phyloP scores from a whole-genome alignment of 2,329 filamentous ascomycete genomes.

The Aphanocladium album region DNA sequence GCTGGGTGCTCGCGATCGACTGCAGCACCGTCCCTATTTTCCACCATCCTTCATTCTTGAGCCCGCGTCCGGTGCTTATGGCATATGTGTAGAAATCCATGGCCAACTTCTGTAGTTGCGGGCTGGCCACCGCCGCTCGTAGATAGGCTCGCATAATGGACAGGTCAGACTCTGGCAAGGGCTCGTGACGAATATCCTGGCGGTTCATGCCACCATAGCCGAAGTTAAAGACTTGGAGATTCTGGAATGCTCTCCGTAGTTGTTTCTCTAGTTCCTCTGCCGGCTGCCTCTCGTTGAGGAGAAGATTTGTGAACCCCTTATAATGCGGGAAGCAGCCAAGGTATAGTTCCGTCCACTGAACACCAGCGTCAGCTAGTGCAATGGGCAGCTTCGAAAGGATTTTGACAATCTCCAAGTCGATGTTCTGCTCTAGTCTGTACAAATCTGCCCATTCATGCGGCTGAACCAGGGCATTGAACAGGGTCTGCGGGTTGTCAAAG shows the following conservation, averaged over 20 bases:
- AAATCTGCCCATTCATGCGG: too few species aligned
- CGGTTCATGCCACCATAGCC: not conserved
- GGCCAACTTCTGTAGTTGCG: not conserved
- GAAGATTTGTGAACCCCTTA: not conserved
- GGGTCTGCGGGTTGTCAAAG: too few species aligned
- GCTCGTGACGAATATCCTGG: not conserved
- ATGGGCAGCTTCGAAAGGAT: not conserved
- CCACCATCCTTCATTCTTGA: too few species aligned
- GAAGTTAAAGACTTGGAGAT: not conserved
- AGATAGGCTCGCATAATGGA: not conserved
- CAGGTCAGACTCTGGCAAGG: not conserved
- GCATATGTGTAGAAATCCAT: not conserved
- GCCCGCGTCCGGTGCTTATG: too few species aligned
- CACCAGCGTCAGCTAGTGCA: not conserved
- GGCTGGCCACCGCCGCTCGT: not conserved
- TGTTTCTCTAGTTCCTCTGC: not conserved
- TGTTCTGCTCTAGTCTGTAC: too few species aligned
- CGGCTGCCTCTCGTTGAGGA: too few species aligned
- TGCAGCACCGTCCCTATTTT: too few species aligned
- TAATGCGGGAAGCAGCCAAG: not conserved
- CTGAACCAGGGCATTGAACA: too few species aligned
- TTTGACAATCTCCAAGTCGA: not conserved
- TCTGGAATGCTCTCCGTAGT: not conserved
- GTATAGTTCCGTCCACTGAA: not conserved
- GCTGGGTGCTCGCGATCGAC: too few species aligned